These are phyloP conservation scores for Barbarea vulgaris DNA, from an alignment of 345 rosid species.

Conservation along the genomic window DNA sequence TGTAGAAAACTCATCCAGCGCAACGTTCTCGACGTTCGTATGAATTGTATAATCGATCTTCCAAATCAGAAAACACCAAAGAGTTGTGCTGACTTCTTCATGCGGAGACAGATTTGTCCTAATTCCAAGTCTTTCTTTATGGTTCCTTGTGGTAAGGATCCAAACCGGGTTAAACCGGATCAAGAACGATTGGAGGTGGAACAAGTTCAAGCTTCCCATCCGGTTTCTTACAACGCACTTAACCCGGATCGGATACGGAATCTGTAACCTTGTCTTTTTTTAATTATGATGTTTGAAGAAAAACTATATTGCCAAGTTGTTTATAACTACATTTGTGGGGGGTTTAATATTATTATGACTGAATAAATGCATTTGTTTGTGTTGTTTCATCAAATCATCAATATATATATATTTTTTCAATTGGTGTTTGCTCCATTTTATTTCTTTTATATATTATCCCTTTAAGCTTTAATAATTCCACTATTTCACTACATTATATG, in stretches of 20 bases:
- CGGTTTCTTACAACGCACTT: constrained; percentile 31
- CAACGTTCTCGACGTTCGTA: constrained; percentile 59
- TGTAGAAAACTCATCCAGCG: constrained; percentile 56
- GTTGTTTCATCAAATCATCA: neutral
- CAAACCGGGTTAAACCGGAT: constrained; percentile 13
- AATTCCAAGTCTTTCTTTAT: constrained; percentile 42
- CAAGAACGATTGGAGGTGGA: neutral
- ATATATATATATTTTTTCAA: neutral
- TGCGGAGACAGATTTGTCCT: constrained; percentile 53
- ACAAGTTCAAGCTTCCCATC: constrained; percentile 16
- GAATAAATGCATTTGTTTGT: constrained; percentile 29
- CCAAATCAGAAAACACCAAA: constrained; percentile 59
- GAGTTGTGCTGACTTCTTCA: constrained; percentile 62
- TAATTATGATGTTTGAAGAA: neutral
- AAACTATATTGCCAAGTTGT: constrained; percentile 11
- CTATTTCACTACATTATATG: neutral
- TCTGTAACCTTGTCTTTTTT: neutral
- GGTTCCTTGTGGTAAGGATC: constrained; percentile 53
- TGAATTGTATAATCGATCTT: constrained; percentile 74
- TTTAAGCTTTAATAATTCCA: neutral
- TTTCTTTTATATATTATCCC: neutral
- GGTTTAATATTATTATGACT: neutral
- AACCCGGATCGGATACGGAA: constrained; percentile 26
- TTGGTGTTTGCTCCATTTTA: neutral
- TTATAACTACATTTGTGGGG: neutral